phyloP scores from a whole-genome alignment of 1,284 basidiomycete genomes.

The Pascua sp. region DNA sequence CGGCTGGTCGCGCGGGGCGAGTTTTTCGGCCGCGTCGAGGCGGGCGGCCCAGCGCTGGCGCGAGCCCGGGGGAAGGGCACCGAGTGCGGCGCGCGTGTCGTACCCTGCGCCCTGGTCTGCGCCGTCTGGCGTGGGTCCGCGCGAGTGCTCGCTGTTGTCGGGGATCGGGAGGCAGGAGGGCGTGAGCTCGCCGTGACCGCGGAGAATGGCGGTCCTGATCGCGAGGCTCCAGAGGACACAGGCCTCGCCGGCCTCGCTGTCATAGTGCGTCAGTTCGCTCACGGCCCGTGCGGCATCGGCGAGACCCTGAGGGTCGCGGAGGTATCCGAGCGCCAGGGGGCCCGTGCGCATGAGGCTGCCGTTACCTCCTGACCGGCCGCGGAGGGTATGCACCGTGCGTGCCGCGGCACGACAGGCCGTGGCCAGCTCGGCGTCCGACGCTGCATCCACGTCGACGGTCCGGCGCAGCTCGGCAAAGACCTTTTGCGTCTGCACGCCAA shows the following conservation, averaged over 20 bases:
- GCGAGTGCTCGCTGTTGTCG: too few species aligned
- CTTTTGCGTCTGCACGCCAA: not conserved
- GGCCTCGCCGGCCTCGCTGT: conserved; percentile 4
- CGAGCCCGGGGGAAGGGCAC: not conserved
- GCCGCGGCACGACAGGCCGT: not conserved
- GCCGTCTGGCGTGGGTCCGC: too few species aligned
- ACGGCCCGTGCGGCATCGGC: conserved; percentile 3
- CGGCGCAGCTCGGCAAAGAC: not conserved
- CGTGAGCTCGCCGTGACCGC: not conserved
- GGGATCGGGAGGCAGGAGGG: too few species aligned
- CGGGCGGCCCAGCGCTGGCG: not conserved
- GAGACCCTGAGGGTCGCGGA: not conserved
- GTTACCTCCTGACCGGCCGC: not conserved
- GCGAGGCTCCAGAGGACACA: conserved; percentile 6
- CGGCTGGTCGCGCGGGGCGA: not conserved
- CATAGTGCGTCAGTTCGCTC: conserved; percentile 3
- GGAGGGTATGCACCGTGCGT: not conserved
- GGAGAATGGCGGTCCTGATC: conserved; percentile 3
- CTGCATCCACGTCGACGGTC: not conserved
- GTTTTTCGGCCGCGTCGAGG: not conserved
- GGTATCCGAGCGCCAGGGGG: conserved; percentile 2
- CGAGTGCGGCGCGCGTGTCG: not conserved
- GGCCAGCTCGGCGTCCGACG: not conserved
- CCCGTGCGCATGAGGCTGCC: conserved; percentile 7
- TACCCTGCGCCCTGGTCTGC: too few species aligned